phyloP scores from a whole-genome alignment of 495 filamentous ascomycete genomes.

The Niebla homalea region DNA sequence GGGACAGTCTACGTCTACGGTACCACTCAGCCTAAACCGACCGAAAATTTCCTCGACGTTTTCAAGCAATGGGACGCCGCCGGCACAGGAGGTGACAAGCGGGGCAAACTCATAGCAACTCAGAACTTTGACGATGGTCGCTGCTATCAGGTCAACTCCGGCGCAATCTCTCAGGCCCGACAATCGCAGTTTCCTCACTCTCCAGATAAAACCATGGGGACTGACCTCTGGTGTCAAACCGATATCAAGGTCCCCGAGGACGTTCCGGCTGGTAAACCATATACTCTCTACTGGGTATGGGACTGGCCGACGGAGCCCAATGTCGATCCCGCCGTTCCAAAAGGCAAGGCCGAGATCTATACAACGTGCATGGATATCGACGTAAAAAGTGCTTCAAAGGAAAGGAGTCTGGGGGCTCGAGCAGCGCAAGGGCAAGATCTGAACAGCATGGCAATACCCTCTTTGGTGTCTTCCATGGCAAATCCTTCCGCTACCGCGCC shows the following conservation, averaged over 20 bases:
- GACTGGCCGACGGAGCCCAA: conserved; percentile 57
- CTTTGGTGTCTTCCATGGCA: background rate
- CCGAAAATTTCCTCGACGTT: conserved; percentile 54
- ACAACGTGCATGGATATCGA: conserved; percentile 72
- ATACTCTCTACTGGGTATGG: conserved; percentile 88
- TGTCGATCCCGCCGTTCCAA: conserved; percentile 30
- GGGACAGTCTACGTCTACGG: conserved; percentile 76
- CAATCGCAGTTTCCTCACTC: conserved; percentile 35
- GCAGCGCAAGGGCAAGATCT: background rate
- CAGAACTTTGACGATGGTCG: conserved; percentile 72
- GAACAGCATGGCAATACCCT: conserved; percentile 4
- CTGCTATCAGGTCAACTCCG: conserved; percentile 58
- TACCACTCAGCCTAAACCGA: conserved; percentile 47
- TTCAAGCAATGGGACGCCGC: conserved; percentile 60
- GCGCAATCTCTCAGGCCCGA: conserved; percentile 39
- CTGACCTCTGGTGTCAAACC: conserved; percentile 60
- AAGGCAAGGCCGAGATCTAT: conserved; percentile 57
- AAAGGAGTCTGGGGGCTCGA: background rate
- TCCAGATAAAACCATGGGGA: conserved; percentile 30
- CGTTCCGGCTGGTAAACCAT: conserved; percentile 36
- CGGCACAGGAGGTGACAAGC: conserved; percentile 62
- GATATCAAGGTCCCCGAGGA: conserved; percentile 56
- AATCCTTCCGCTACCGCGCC: background rate
- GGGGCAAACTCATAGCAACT: conserved; percentile 57
- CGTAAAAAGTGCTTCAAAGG: conserved; percentile 13